Conservation (phyloP, 1,284 basidiomycete species). For the Ustilago esculenta region DNA sequence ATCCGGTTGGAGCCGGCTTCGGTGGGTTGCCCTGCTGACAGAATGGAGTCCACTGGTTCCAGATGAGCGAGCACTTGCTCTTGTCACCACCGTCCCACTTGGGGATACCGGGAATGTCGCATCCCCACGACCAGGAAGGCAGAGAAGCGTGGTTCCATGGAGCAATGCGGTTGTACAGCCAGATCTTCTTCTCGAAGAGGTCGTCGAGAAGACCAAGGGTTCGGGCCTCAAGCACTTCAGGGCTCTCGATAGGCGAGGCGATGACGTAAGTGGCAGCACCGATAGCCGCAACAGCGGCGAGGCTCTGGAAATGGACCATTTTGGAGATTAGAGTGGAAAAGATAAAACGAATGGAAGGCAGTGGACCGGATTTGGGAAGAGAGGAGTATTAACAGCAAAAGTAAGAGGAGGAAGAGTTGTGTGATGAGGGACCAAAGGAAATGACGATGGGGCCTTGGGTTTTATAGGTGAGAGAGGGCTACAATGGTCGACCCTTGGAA, state of each 20-base stretch:
- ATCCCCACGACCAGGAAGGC: slow-evolving; percentile 14
- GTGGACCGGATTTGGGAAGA: no score
- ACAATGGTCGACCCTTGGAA: no score
- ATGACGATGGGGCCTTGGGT: not conserved
- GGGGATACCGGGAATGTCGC: slow-evolving; percentile 9
- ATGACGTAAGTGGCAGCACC: slow-evolving; percentile 18
- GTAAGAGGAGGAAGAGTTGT: slow-evolving; percentile 1
- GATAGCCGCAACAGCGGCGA: slow-evolving; percentile 12
- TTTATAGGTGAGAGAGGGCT: no score
- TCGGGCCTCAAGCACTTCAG: slow-evolving; percentile 11
- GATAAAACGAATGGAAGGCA: no score
- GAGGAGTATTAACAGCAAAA: not conserved
- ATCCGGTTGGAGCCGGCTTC: slow-evolving; percentile 9
- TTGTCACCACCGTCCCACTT: slow-evolving; percentile 36
- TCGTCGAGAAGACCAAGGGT: slow-evolving; percentile 1
- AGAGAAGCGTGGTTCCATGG: slow-evolving; percentile 29
- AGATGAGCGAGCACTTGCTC: slow-evolving; percentile 7
- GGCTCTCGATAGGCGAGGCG: slow-evolving; percentile 17
- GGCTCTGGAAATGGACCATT: slow-evolving; percentile 20
- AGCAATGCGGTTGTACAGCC: slow-evolving; percentile 6
- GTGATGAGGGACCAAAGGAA: slow-evolving; percentile 4
- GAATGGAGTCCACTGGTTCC: slow-evolving; percentile 7
- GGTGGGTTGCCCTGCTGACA: slow-evolving; percentile 32
- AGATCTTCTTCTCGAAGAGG: slow-evolving; percentile 10
- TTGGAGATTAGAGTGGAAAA: slow-evolving; percentile 1